Evolutionary conservation across 352 stramenopile species (phyloP), one percentile per base, ranked within the genome.

Genomic region (Pythium aristosporum): DNA sequence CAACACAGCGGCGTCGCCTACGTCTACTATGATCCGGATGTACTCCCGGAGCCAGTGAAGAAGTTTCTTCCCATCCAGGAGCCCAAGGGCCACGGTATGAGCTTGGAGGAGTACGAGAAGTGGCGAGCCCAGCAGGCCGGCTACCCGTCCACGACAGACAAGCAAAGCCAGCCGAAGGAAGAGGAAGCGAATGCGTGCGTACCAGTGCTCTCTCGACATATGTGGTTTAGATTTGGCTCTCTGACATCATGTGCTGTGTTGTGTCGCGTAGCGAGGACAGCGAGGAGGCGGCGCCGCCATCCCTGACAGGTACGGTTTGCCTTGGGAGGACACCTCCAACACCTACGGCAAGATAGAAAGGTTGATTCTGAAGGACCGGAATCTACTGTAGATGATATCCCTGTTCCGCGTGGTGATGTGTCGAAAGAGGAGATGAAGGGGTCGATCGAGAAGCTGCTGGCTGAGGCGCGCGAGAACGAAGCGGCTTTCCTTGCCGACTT

Each of bases 11-110:
- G 77, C 20, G 68, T 92, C 50, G 79, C 76, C 30, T 95, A 95
- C 60, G 82, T 92, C 54, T 95, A 95, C 68, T 90, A 90, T 50
- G 87, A 95, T 59, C 87, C 87, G 23, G 87, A 95, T 51, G 85
- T 95, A 37, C 65, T 95, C 30, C 87, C 87, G 6, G 69, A 54
- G 54, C 72, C 81, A 34, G 72, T 95, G 58, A 91, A 91, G 71
- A 86, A 84, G 57, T 90, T 74, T 59, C 69, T 94, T 44, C 83
- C 82, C 48, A 95, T 95, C 63, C 80, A 95, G 58, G 85, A 92
- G 47, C 80, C 80, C 1, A 77, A 90, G 53, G 87, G 87, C 48
- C 82, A 91, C 51, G 85, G 80, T 59, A 95, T 95, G 87, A 94
- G 80, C 62, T 74, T 91, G 39, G 87, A 94, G 60, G 87, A 95